A percentile compares a stretch with the other conserved stretches of the same genome.
phyloP scores from a whole-genome alignment of 192 early-diverging fungal genomes.

The Gryganskiella cystojenkinii region DNA sequence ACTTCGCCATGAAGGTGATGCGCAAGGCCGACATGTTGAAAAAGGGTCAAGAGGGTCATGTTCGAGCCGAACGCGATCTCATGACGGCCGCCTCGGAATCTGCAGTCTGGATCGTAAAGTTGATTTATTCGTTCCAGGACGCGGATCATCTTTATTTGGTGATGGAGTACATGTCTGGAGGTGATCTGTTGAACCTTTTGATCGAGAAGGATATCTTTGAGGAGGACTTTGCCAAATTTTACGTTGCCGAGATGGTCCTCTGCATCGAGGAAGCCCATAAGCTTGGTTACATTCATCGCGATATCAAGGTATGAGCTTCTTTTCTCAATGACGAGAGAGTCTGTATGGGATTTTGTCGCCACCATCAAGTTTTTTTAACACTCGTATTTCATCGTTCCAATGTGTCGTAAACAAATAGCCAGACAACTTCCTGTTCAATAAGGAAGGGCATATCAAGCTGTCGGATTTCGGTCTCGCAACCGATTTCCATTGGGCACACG shows the following conservation, averaged over 20 bases:
- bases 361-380: background rate
- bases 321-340: too few species aligned
- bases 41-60: constrained; percentile 77
- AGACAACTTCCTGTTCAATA: constrained; percentile 78
- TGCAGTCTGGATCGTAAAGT: constrained; percentile 87
- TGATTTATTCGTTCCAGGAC: constrained; percentile 95
- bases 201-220: constrained; percentile 85
- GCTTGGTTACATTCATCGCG: constrained; percentile 73
- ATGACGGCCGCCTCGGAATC: constrained; percentile 66
- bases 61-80: constrained; percentile 79
- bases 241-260: constrained; percentile 88
- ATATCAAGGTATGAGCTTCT: constrained; percentile 66
- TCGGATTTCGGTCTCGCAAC: constrained; percentile 80
- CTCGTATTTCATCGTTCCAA: constrained; percentile 70
- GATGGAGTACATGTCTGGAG: constrained; percentile 98
- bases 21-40: constrained; percentile 79
- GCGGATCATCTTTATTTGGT: constrained; percentile 89
- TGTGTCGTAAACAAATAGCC: constrained; percentile 67
- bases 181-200: constrained; percentile 94
- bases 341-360: too few species aligned
- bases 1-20: constrained; percentile 87
- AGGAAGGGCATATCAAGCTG: constrained; percentile 72
- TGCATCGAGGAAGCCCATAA: constrained; percentile 85
- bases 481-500: constrained; percentile 74
- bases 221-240: constrained; percentile 85